Base-by-base conservation (phyloP, 1,284 basidiomycete species). In the Omphalotus olearius region DNA sequence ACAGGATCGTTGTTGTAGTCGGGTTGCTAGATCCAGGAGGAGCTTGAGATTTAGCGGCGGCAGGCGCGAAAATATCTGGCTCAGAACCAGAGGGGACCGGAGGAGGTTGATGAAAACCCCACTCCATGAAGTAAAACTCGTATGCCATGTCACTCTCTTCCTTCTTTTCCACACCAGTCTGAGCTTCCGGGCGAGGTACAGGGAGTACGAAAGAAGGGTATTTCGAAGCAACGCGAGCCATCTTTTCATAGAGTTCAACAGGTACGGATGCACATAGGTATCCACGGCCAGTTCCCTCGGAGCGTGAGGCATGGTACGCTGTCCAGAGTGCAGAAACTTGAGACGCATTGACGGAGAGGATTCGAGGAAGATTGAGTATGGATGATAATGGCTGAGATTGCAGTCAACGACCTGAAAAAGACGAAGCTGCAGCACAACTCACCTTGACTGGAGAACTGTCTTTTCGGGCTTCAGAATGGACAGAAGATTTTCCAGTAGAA, bases 51-150 rank as follows among this genome's bases (percentile, higher is more conserved):
- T 82, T 79, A 17, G 70, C 69, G 57, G 78, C 72, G 13, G 69
- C 56, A 36, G 62, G 57, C 14, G 59, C 59, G 11, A 52, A 43
- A 17, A 41, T 23, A 18, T 52, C 51, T 18, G 51, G 45, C 7
- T 52, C 51, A 17, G 39, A 16, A 7, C 62, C 62, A 6, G 68
- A 60, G 38, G 82, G 76, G n/a, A 70, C 61, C n/a, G 73, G 70
- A 1, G 88, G 87, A 0, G 79, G 65, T 3, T 78, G 78, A 64
- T 93, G 86, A 65, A 91, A 88, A 51, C 75, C 74, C 92, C 93
- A 95, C 65, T 95, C 86, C 53, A 96, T 72, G 62, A 88, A 88
- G 69, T 87, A 92, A 71, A 96, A 95, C 64, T 96, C 93, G 62
- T 88, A 84, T 6, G 87, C 79, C 38, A 67, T 68, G 38, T 80